Evolutionary conservation across 2,329 filamentous ascomycete genomes (phyloP).

Genomic region (Anthostomella pinea): DNA sequence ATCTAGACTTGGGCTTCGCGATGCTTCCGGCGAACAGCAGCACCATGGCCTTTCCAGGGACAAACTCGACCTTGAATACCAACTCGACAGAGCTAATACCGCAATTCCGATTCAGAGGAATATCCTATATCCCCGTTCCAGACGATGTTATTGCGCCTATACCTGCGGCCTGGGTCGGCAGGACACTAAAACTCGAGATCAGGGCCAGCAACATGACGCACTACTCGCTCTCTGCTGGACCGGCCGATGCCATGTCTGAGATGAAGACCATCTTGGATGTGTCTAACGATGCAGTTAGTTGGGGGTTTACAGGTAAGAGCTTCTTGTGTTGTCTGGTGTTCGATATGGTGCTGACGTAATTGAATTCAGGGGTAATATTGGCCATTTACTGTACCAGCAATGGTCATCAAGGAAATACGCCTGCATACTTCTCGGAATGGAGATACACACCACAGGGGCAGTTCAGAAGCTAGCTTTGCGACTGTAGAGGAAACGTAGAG

Average conservation of each 20-base stretch:
- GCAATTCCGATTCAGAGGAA: conserved; percentile 45
- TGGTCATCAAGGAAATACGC: conserved; percentile 40
- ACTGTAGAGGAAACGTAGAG: too few relatives aligned
- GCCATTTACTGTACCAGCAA: conserved; percentile 54
- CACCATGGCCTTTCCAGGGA: conserved; percentile 20
- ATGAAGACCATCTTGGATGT: conserved; percentile 32
- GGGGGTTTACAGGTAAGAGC: conserved; percentile 38
- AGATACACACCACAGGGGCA: conserved; percentile 40
- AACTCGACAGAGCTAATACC: conserved; percentile 27
- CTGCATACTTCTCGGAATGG: conserved; percentile 48
- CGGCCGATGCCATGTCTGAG: conserved; percentile 29
- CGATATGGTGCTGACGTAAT: conserved; percentile 7
- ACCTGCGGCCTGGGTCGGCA: conserved; percentile 36
- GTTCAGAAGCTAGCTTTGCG: conserved; percentile 28
- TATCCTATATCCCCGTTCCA: conserved; percentile 40
- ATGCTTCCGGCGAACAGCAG: conserved; percentile 32
- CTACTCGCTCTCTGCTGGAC: conserved; percentile 39
- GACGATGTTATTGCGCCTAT: conserved; percentile 36
- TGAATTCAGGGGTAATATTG: conserved; percentile 43
- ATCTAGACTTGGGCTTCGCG: conserved; percentile 45
- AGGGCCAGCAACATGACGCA: conserved; percentile 44
- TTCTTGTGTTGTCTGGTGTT: not conserved
- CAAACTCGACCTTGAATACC: conserved; percentile 4
- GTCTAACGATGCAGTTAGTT: conserved; percentile 37
- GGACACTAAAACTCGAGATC: conserved; percentile 39